phyloP scores from a whole-genome alignment of 2,329 filamentous ascomycete genomes.

The Phoma herbarum region DNA sequence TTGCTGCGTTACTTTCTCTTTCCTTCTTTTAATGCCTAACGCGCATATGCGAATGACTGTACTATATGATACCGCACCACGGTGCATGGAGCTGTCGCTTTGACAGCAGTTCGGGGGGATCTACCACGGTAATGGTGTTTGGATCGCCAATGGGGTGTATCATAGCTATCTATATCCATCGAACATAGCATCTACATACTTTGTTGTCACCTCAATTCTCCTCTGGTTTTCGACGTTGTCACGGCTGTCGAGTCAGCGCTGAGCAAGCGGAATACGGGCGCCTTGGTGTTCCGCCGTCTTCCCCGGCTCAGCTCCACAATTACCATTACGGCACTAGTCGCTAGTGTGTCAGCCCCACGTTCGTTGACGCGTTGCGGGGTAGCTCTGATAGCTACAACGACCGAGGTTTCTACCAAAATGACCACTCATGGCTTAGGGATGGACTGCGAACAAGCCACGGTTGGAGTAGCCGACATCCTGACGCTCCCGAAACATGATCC shows the following conservation, averaged over 20 bases:
- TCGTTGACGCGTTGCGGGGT: constrained; percentile 21
- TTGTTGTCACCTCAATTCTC: not conserved
- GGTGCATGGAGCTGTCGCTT: constrained; percentile 15
- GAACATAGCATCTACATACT: not conserved
- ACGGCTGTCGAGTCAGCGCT: not conserved
- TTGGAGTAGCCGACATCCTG: constrained; percentile 7
- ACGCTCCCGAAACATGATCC: not conserved
- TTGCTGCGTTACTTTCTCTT: not conserved
- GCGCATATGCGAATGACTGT: constrained; percentile 25
- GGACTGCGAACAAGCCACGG: not conserved
- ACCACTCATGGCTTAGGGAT: not conserved
- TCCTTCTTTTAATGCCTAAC: constrained; percentile 23
- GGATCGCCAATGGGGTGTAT: constrained; percentile 9
- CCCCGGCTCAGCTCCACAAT: not conserved
- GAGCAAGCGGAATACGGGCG: not conserved
- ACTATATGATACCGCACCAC: constrained; percentile 27
- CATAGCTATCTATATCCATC: constrained; percentile 16
- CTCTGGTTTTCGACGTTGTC: not conserved
- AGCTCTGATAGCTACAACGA: constrained; percentile 3
- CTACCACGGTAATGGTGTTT: constrained; percentile 11
- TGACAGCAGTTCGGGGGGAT: constrained; percentile 7
- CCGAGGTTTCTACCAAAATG: constrained; percentile 1
- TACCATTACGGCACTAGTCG: not conserved
- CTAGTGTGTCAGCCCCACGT: not conserved
- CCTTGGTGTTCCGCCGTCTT: not conserved